Evolutionary conservation across 129 eudicot genomes (phyloP), one percentile per base, ranked within the genome.

Genomic region (Saposhnikovia divaricata): DNA sequence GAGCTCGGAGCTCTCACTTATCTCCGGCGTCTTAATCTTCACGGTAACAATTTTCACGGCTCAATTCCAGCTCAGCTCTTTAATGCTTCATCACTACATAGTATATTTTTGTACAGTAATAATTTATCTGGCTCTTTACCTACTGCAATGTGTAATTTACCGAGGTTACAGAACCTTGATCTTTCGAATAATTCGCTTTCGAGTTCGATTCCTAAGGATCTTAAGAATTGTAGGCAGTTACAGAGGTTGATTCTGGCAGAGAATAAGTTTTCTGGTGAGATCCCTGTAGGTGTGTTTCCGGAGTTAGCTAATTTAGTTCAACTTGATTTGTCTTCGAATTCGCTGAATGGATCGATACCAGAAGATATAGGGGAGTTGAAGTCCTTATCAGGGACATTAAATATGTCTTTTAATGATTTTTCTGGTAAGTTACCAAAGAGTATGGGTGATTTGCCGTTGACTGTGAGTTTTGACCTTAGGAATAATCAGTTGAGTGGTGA

Each of bases 1-100:
- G 98, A 92, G 81, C 89, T 96, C 34, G 99, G 99, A 15, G 85
- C 70, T 15, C 78, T 96, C 39, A 50, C 63, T 5, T 92, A 81
- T 71, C 97, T 96, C 83, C 96, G 99, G 78, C 89, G 99, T 21
- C 90, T 96, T 3, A 96, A 96, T 70, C 85, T 96, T 23, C 99
- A 96, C 50, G 89, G 83, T 4, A 96, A 96, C 76, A 79, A 72
- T 57, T 83, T 96, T 42, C 73, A 87, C 79, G 99, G 99, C 28
- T 86, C 99, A 11, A 89, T 96, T 63, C 99, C 99, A 1, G 90
- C 85, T 42, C 97, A 89, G 75, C 81, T 96, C 27, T 96, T 92
- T 83, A 96, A 96, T 59, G 99, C 99, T n/a, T 80, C 99, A 8
- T 92, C 99, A 28, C 91, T 96, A 28, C 99, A 96, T 55, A 92